Percentiles rank a stretch among this genome's conserved stretches.
Evolutionary conservation across 1,139 yeast species (phyloP).

Genomic region (Chernovozyma sophiae-reginae): DNA sequence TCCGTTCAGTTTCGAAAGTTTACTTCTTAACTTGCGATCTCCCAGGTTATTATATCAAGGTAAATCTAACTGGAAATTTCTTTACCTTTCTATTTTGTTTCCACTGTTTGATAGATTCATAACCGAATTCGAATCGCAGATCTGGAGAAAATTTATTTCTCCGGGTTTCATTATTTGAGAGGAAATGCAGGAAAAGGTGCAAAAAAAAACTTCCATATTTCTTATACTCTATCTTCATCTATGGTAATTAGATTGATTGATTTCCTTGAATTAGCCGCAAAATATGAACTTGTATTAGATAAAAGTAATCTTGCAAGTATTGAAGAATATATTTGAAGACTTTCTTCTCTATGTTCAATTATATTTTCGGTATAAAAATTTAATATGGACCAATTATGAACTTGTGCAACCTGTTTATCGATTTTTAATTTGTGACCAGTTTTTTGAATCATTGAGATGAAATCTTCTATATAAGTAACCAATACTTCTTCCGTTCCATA

Average conservation of each 20-base stretch:
- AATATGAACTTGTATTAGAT: not conserved
- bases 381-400: conserved; percentile 30
- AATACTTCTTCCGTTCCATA: conserved; percentile 12
- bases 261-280: not conserved
- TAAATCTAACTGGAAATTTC: too few species aligned
- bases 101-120: too few species aligned
- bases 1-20: too few species aligned
- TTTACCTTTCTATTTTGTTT: too few species aligned
- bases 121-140: too few species aligned
- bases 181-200: too few species aligned
- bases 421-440: conserved; percentile 18
- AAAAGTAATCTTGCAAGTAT: conserved; percentile 21
- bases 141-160: too few species aligned
- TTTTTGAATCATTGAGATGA: conserved; percentile 15
- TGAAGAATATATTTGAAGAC: conserved; percentile 24
- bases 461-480: conserved; percentile 26
- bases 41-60: too few species aligned
- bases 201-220: too few species aligned
- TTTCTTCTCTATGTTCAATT: conserved; percentile 31
- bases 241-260: conserved; percentile 1
- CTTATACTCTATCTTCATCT: conserved; percentile 5
- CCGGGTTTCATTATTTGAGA: too few species aligned
- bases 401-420: conserved; percentile 16
- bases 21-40: too few species aligned
- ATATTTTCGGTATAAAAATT: conserved; percentile 25